Conservation (phyloP, 192 early-diverging fungal species). For the Blastocladiella britannica region DNA sequence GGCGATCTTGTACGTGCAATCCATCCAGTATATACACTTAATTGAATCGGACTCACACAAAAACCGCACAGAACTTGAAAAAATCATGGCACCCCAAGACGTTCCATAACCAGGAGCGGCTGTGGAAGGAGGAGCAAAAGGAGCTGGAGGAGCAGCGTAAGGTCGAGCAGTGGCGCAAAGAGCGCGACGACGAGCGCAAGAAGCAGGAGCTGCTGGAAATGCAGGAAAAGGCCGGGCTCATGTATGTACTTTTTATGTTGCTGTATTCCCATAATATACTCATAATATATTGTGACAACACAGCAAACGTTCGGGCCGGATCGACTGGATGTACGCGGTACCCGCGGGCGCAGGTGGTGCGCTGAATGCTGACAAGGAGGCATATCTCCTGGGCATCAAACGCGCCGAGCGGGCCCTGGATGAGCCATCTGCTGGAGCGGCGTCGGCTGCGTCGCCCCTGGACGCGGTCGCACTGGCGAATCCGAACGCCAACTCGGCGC, state of each 20-base stretch:
- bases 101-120: constrained; percentile 71
- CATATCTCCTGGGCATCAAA: constrained; percentile 74
- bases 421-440: neutral
- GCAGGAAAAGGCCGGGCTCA: constrained; percentile 4
- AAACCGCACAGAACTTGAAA: constrained; percentile 50
- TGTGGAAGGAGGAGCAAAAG: constrained; percentile 66
- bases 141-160: constrained; percentile 72
- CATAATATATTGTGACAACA: no score
- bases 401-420: constrained; percentile 44
- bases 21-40: neutral
- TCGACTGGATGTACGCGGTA: constrained; percentile 93
- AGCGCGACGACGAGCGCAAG: constrained; percentile 75
- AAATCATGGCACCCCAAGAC: constrained; percentile 95
- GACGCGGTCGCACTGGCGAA: constrained; percentile 26
- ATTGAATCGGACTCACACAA: neutral
- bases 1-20: constrained; percentile 19
- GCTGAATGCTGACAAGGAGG: constrained; percentile 51
- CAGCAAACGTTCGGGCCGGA: constrained; percentile 44
- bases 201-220: constrained; percentile 42
- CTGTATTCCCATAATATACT: no score
- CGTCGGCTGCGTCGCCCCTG: constrained; percentile 9
- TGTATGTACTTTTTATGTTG: neutral
- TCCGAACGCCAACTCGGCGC: constrained; percentile 52
- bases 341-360: constrained; percentile 28
- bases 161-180: constrained; percentile 71